Base-by-base conservation (phyloP, 1,284 basidiomycete species). In the Athelia psychrophila region DNA sequence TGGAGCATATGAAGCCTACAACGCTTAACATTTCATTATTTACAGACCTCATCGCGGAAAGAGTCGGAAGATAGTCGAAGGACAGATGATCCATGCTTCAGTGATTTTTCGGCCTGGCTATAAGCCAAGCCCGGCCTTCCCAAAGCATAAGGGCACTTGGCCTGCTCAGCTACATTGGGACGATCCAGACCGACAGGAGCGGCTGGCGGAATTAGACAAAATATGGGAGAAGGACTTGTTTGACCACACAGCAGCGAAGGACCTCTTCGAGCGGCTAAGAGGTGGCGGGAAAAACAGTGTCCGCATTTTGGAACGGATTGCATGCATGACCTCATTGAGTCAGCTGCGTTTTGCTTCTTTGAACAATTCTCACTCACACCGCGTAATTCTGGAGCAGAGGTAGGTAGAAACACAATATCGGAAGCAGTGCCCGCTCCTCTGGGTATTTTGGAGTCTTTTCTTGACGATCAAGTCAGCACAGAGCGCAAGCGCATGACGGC, bases 31-130 rank as follows among this genome's bases (percentile, higher is more conserved):
- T n/a, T n/a, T n/a, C n/a, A 19, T 16, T 30, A 70, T 66, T 15
- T 66, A 65, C 16, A 18, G 38, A 16, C 38, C 38, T n/a, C 65
- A 70, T 46, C 1, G 56, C 12, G 67, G 65, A 6, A 45, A 49
- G 33, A 54, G 57, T 2, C 55, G 65, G 18, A 57, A 48, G 44
- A 66, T 70, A 23, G 23, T 66, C 6, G 60, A 54, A 0, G 67
- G 67, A 22, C 65, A 66, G 50, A 65, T 58, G 27, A 60, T 66
- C 25, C 65, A 69, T 38, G 65, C 64, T 6, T 69, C 65, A 1
- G 67, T 45, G 38, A 42, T 42, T 9, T 42, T 42, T 16, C 6
- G n/a, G n/a, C 38, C 38, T 6, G 38, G 38, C 8, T 42, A 42
- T n/a, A 9, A 6, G n/a, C 38, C 38, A 5, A 6, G 20, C 9